phyloP scores from a whole-genome alignment of 495 filamentous ascomycete genomes.

The Pseudotulostoma volvatum region DNA sequence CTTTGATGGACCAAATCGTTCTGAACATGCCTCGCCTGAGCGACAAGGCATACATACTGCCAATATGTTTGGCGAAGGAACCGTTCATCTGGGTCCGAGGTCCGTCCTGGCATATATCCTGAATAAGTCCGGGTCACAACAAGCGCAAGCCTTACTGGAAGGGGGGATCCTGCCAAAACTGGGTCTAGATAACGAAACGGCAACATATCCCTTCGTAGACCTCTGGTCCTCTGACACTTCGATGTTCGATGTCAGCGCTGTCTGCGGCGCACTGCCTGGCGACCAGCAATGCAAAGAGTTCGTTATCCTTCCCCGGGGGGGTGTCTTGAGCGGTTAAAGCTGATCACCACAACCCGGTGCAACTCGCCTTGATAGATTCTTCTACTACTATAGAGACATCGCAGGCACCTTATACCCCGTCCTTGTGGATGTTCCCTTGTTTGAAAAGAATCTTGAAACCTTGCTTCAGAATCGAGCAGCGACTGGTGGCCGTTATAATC shows the following conservation, averaged over 20 bases:
- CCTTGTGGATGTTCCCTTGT: constrained; percentile 47
- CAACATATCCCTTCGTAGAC: constrained; percentile 62
- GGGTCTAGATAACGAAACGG: constrained; percentile 61
- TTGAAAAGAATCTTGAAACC: constrained; percentile 47
- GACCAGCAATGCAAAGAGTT: constrained; percentile 46
- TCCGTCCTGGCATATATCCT: constrained; percentile 38
- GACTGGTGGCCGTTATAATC: constrained; percentile 28
- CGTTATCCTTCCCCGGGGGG: too few relatives aligned
- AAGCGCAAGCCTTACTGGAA: constrained; percentile 44
- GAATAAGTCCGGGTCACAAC: constrained; percentile 22
- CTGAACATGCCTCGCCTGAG: constrained; percentile 11
- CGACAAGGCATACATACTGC: constrained; percentile 32
- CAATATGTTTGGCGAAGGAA: constrained; percentile 27
- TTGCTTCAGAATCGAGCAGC: constrained; percentile 49
- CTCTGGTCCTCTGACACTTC: constrained; percentile 50
- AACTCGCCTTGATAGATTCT: constrained; percentile 32
- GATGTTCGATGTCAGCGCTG: constrained; percentile 48
- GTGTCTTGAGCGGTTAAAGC: too few relatives aligned
- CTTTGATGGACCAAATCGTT: not conserved
- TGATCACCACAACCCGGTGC: too few relatives aligned
- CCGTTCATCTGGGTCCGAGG: constrained; percentile 39
- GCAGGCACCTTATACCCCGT: constrained; percentile 68
- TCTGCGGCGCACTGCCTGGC: constrained; percentile 50
- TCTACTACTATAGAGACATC: constrained; percentile 59
- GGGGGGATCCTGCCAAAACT: constrained; percentile 68